Conservation (phyloP, 768 basidiomycete genomes). For the Leccinum rimulosum region DNA sequence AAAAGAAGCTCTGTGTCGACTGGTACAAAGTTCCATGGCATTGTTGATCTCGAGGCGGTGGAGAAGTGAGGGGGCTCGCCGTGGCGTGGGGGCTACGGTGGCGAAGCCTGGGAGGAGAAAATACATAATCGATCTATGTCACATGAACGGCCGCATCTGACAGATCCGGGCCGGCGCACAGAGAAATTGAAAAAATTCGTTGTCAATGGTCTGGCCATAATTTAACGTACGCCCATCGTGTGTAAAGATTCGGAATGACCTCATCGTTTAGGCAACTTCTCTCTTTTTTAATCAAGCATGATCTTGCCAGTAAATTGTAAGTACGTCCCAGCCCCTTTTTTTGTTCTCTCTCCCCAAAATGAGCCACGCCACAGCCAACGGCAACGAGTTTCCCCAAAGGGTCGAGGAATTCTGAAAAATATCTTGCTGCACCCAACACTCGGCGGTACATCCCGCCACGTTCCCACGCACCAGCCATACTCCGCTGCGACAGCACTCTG, state of each 20-base stretch:
- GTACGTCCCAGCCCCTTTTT: not conserved
- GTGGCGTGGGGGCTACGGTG: not conserved
- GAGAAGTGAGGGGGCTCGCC: not conserved
- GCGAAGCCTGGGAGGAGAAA: not conserved
- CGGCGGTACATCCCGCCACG: no score
- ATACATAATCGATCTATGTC: conserved; percentile 9
- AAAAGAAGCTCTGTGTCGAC: not conserved
- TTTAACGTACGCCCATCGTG: conserved; percentile 4
- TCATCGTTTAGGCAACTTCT: not conserved
- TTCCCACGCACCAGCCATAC: no score
- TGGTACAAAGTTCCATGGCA: not conserved
- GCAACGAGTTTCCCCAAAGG: no score
- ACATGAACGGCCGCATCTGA: conserved; percentile 18
- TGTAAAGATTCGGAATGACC: conserved; percentile 7
- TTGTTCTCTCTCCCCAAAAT: not conserved
- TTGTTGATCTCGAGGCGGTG: conserved; percentile 2
- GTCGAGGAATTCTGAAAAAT: no score
- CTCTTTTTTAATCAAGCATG: not conserved
- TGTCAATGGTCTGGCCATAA: not conserved
- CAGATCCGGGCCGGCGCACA: conserved; percentile 10
- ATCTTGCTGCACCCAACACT: no score
- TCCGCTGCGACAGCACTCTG: no score
- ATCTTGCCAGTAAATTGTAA: not conserved
- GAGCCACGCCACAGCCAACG: not conserved
- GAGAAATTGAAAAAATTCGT: not conserved